Conservation (phyloP, 345 rosid species). For the Pseudoturritis turrita region DNA sequence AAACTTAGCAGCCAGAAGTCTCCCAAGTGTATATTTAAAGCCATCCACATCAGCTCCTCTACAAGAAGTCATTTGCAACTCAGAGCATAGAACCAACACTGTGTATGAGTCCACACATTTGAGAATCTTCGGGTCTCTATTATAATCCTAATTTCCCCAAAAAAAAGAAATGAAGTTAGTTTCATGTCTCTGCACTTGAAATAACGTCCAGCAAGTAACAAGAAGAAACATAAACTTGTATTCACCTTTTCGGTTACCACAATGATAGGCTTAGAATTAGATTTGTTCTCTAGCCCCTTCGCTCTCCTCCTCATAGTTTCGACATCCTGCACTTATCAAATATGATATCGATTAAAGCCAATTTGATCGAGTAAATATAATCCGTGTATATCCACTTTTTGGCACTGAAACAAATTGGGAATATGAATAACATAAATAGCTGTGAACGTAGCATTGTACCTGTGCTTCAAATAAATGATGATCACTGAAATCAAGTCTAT, state of each 20-base stretch:
- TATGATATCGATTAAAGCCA: not conserved
- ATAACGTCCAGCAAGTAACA: not conserved
- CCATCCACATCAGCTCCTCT: conserved; percentile 32
- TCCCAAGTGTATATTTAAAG: conserved; percentile 42
- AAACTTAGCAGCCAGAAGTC: conserved; percentile 29
- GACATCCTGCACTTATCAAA: conserved; percentile 45
- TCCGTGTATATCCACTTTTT: not conserved
- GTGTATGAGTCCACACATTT: conserved; percentile 42
- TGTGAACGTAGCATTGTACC: conserved; percentile 34
- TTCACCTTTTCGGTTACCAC: conserved; percentile 74
- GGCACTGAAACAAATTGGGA: not conserved
- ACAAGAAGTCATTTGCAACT: conserved; percentile 42
- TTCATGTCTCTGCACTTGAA: not conserved
- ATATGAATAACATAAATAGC: not conserved
- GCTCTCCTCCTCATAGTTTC: conserved; percentile 46
- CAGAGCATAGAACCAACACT: conserved; percentile 58
- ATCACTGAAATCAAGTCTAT: conserved; percentile 67
- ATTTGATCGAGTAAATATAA: not conserved
- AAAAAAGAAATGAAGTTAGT: not conserved
- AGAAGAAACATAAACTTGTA: not conserved
- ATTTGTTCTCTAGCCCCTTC: conserved; percentile 43
- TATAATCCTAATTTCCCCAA: conserved; percentile 53
- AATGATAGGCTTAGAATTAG: conserved; percentile 46
- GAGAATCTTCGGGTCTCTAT: conserved; percentile 66
- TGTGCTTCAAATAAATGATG: conserved; percentile 49